Conservation (phyloP, 1,284 basidiomycete species). For the Cutaneotrichosporon dermatis region DNA sequence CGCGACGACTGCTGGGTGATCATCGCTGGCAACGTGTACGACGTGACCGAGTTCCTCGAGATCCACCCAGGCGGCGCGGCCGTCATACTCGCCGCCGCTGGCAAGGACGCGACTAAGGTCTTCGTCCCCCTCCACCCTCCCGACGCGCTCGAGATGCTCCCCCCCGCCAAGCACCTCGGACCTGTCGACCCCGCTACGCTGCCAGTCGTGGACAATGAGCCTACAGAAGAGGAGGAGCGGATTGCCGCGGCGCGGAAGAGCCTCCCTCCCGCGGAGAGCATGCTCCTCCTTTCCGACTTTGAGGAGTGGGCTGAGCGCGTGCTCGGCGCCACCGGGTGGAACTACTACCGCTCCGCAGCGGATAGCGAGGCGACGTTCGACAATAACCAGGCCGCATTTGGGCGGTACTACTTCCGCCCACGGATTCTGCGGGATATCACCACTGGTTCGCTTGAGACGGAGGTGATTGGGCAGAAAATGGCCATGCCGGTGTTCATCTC, state of each 20-base stretch:
- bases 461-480: conserved; percentile 66
- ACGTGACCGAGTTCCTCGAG: conserved; percentile 70
- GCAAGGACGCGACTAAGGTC: conserved; percentile 56
- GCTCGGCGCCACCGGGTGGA: conserved; percentile 53
- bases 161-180: conserved; percentile 64
- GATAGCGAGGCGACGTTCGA: conserved; percentile 53
- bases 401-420: conserved; percentile 55
- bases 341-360: conserved; percentile 55
- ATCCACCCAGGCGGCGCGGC: conserved; percentile 56
- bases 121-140: conserved; percentile 53
- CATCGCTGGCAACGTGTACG: conserved; percentile 55
- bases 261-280: conserved; percentile 61
- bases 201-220: conserved; percentile 51
- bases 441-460: conserved; percentile 40
- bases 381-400: conserved; percentile 53
- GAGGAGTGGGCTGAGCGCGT: conserved; percentile 50
- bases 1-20: conserved; percentile 73
- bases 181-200: conserved; percentile 58
- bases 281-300: conserved; percentile 71
- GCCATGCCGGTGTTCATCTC: conserved; percentile 77
- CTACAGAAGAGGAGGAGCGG: conserved; percentile 60
- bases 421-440: conserved; percentile 42
- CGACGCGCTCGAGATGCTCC: conserved; percentile 48
- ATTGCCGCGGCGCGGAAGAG: conserved; percentile 59
- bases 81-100: conserved; percentile 55